Evolutionary conservation across 257 asterid species (phyloP).

Genomic region (Lantana camara): DNA sequence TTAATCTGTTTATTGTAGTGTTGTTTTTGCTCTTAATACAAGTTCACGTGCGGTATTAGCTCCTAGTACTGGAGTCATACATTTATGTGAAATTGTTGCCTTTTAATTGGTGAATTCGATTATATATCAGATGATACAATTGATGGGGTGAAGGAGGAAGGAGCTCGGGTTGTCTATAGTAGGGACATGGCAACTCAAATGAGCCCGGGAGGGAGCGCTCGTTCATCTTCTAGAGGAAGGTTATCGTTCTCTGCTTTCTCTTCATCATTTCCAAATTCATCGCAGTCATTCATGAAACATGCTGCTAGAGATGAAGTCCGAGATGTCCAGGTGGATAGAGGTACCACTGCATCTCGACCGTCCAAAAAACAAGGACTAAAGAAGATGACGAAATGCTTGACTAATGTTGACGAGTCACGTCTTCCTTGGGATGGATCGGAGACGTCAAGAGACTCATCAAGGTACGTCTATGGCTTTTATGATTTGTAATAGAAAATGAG

Average conservation of each 20-base stretch:
- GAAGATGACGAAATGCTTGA: constrained; percentile 35
- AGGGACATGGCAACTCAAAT: constrained; percentile 63
- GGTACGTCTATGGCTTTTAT: constrained; percentile 28
- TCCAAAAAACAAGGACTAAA: constrained; percentile 39
- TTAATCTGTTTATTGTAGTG: too few relatives aligned
- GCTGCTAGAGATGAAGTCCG: constrained; percentile 56
- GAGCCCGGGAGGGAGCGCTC: constrained; percentile 75
- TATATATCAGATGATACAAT: constrained; percentile 53
- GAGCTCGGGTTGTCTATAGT: constrained; percentile 8
- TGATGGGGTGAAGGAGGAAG: constrained; percentile 40
- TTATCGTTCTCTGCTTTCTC: constrained; percentile 46
- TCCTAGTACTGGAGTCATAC: too few relatives aligned
- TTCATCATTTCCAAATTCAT: constrained; percentile 35
- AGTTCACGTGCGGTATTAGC: too few relatives aligned
- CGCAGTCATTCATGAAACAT: constrained; percentile 28
- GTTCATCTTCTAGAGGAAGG: constrained; percentile 56
- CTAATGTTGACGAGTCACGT: constrained; percentile 27
- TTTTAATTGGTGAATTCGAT: constrained; percentile 19
- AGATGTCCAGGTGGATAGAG: constrained; percentile 82
- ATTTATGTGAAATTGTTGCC: too few relatives aligned
- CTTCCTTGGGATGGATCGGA: constrained; percentile 45
- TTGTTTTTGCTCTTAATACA: too few relatives aligned
- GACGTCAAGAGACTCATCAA: constrained; percentile 46
- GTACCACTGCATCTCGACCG: constrained; percentile 41
- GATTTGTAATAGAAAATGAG: too few relatives aligned